Conservation (phyloP, 257 asterid species). For the Jacaranda mimosifolia region DNA sequence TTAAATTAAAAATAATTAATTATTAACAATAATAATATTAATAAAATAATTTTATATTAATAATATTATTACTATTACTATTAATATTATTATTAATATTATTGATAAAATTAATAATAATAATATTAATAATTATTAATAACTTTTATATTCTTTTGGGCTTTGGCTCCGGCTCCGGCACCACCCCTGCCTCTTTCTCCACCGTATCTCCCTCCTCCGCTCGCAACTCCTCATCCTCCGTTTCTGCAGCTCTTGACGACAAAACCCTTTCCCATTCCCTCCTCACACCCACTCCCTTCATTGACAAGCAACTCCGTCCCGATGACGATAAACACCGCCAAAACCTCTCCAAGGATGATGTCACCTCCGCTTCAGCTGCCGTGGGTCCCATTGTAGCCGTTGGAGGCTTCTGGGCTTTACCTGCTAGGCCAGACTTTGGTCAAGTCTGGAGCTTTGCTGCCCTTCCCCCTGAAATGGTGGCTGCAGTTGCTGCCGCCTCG, state of each 20-base stretch:
- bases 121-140: neutral
- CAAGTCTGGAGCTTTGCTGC: slow-evolving; percentile 96
- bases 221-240: slow-evolving; percentile 41
- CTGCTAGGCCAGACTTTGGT: slow-evolving; percentile 83
- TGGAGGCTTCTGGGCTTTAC: slow-evolving; percentile 94
- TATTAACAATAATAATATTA: too few species aligned
- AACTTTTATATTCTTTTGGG: slow-evolving; percentile 2
- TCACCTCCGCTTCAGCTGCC: slow-evolving; percentile 40
- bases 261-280: slow-evolving; percentile 64
- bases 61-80: too few species aligned
- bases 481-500: slow-evolving; percentile 36
- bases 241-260: slow-evolving; percentile 65
- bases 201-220: slow-evolving; percentile 51
- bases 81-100: too few species aligned
- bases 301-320: slow-evolving; percentile 82
- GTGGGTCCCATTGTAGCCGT: slow-evolving; percentile 55
- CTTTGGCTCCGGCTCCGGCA: slow-evolving; percentile 94
- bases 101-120: too few species aligned
- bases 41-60: too few species aligned
- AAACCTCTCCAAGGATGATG: slow-evolving; percentile 66
- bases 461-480: slow-evolving; percentile 72
- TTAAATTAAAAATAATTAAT: too few species aligned
- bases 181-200: slow-evolving; percentile 91
- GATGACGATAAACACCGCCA: slow-evolving; percentile 63
- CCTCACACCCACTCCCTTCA: slow-evolving; percentile 74